Base-by-base conservation (phyloP, 164 flowering plant genomes). In the Echeveria elegans region DNA sequence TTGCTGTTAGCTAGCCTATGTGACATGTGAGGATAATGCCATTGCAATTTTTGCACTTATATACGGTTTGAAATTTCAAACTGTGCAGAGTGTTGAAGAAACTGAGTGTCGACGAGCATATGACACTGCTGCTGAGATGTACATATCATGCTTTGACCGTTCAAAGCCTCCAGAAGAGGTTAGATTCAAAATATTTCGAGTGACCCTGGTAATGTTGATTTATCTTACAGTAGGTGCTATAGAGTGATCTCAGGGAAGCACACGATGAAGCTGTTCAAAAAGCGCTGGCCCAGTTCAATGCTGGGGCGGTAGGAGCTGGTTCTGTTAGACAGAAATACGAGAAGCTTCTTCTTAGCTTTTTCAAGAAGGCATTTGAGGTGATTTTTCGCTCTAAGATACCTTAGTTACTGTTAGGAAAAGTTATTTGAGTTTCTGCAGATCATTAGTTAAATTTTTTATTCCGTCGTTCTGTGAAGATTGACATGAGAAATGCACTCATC, bases 151-250 rank as follows among this genome's bases (percentile, higher is more conserved):
- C 28, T 90, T 95, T 84, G 97, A 95, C 73, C 88, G 92, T 68
- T 79, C 94, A 56, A 90, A 84, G 78, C 94, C 91, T 63, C 86
- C 97, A 34, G 99, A 90, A 67, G 99, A 95, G 81, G 99, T 94
- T 71, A 77, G 85, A 80, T 5, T 53, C 63, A n/a, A 36, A 31
- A 7, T 32, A 60, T 28, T 1, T 34, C 37, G 18, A 60, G 5
- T 3, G 31, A 28, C 16, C 6, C 71, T 72, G 11, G 68, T 19
- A 37, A 58, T 21, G 32, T 31, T 65, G 30, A 5, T 63, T 72
- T 63, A 74, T 70, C 70, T 75, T 68, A 77, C 36, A 31, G 36
- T 18, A 36, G 28, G 65, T 65, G 23, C 73, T 75, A 18, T 72
- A 94, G 99, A 94, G 61, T 78, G 73, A 83, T 24, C 72, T 95